Base-by-base conservation (phyloP, 2,329 filamentous ascomycete genomes). In the Trichophaea hybrida region DNA sequence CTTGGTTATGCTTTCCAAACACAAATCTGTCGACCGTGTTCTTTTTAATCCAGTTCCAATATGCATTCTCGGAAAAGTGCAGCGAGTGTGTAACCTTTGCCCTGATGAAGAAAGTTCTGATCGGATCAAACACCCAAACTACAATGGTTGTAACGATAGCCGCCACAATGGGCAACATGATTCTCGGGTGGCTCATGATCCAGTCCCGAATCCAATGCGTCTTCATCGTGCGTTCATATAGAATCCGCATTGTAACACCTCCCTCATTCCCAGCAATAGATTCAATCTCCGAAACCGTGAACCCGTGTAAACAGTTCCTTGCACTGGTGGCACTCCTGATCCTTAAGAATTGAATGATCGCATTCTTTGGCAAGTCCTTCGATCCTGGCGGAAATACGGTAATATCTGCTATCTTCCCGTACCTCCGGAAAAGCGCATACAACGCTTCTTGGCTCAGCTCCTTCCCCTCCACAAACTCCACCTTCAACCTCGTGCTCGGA, bases 51-150 rank as follows among this genome's bases (percentile, higher is more conserved):
- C 89, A 95, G 61, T 83, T 81, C 72, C 88, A 86, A 13, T 90
- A 69, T 51, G 75, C 78, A 68, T 83, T 91, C 62, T 93, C 83
- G 49, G 81, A 82, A 35, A 93, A 75, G 59, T 86, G 80, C 62
- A 93, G 81, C 0, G 83, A 82, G 51, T 84, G 80, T 35, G 89
- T 88, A 55, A 98, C 83, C 70, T 95, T 89, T 3, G 85, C 78
- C 69, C 88, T 88, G 73, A 97, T 87, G 68, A 94, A 96, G 70
- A 94, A 93, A 0, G 89, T 90, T 49, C 93, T 82, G 60, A 98
- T 90, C 0, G 93, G 93, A 68, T 98, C 93, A 69, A 98, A 97
- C 6, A 97, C 77, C 1, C 87, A 82, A 17, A 96, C 88, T 0
- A 90, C 94, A 52, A 93, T 75, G 37, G 85, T 83, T 0, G 90